A percentile compares a stretch with the other conserved stretches of the same genome.
Conservation (phyloP, 1,139 yeast species). For the Geotrichum bryndzae region DNA sequence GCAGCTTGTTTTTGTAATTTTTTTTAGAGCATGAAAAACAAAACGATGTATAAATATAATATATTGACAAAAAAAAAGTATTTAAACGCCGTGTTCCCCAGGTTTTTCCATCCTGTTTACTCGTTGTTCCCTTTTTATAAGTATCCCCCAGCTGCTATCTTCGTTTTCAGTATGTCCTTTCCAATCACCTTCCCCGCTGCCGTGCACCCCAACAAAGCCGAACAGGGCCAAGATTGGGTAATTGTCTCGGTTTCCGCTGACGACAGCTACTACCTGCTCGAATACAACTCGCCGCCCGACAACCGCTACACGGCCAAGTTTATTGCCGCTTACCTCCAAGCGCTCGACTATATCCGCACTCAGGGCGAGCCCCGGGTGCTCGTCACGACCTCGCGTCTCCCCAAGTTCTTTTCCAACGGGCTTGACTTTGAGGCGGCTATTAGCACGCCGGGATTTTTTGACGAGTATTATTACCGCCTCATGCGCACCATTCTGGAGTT, state of each 20-base stretch:
- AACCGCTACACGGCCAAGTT: conserved; percentile 34
- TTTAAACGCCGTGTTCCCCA: background rate
- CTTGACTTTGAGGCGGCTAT: conserved; percentile 35
- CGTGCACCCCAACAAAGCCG: conserved; percentile 15
- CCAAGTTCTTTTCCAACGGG: conserved; percentile 39
- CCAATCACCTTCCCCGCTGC: conserved; percentile 25
- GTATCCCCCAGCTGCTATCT: background rate
- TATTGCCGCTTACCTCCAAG: conserved; percentile 32
- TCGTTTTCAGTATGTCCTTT: conserved; percentile 11
- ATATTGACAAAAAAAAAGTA: background rate
- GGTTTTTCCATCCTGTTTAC: background rate
- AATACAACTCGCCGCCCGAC: conserved; percentile 34
- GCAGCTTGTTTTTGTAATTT: background rate
- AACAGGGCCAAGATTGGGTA: conserved; percentile 9
- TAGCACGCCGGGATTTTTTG: conserved; percentile 33
- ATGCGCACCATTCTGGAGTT: conserved; percentile 33
- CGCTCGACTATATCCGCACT: conserved; percentile 30
- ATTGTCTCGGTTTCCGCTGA: conserved; percentile 24
- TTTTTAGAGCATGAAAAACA: background rate
- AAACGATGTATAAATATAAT: background rate
- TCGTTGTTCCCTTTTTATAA: background rate
- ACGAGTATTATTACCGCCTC: conserved; percentile 30
- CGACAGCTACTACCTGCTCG: conserved; percentile 30
- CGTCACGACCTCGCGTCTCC: conserved; percentile 34
- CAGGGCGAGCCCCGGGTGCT: conserved; percentile 30